Evolutionary conservation across 345 rosid species (phyloP).

Genomic region (Stellera chamaejasme): DNA sequence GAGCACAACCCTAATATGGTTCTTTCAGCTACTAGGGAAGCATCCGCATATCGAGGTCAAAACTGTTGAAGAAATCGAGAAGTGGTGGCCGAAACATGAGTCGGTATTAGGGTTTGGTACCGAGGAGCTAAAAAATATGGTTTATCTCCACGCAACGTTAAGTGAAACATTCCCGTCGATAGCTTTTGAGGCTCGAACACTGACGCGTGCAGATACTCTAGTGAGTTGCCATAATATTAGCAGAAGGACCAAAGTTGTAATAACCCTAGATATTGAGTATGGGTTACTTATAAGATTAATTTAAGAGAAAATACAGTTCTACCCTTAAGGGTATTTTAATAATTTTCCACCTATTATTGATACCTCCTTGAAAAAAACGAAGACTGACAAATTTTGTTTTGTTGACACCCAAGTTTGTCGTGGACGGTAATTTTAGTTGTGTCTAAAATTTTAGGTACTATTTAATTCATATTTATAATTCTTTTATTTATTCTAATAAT

Average conservation of each 20-base stretch:
- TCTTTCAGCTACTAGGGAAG: slow-evolving; percentile 17
- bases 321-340: too few species aligned
- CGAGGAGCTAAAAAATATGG: slow-evolving; percentile 7
- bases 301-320: too few species aligned
- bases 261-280: too few species aligned
- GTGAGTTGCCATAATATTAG: slow-evolving; percentile 2
- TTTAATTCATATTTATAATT: too few species aligned
- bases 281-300: too few species aligned
- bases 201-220: neutral
- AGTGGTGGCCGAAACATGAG: neutral
- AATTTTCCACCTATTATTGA: too few species aligned
- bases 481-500: too few species aligned
- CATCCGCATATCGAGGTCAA: slow-evolving; percentile 10
- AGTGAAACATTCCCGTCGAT: slow-evolving; percentile 9
- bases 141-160: slow-evolving; percentile 15
- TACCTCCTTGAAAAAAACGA: too few species aligned
- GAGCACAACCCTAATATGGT: slow-evolving; percentile 12
- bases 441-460: too few species aligned
- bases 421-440: too few species aligned
- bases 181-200: neutral
- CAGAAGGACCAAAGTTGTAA: neutral
- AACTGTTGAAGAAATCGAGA: slow-evolving; percentile 8
- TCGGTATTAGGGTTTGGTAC: neutral
- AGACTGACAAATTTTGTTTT: too few species aligned
- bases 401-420: too few species aligned